Conservation (phyloP, 2,329 filamentous ascomycete species). For the Paraphaeosphaeria minitans region DNA sequence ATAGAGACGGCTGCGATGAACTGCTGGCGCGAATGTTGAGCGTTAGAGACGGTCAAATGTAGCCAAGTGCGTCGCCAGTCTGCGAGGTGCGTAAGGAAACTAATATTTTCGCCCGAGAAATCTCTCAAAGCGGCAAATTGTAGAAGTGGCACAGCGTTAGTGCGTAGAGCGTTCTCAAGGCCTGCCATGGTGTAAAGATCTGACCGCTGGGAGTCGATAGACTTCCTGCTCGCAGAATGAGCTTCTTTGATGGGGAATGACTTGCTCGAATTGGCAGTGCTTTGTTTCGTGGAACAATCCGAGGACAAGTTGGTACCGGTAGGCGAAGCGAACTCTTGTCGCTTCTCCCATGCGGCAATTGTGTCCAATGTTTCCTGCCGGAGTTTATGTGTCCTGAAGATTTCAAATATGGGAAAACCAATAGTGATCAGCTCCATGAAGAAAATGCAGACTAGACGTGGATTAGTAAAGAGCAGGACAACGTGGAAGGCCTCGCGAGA, state of each 20-base stretch:
- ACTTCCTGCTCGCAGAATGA: slow-evolving; percentile 19
- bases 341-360: slow-evolving; percentile 40
- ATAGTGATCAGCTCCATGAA: slow-evolving; percentile 40
- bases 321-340: slow-evolving; percentile 22
- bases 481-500: too few species aligned
- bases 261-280: slow-evolving; percentile 22
- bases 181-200: slow-evolving; percentile 43
- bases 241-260: slow-evolving; percentile 16
- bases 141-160: slow-evolving; percentile 37
- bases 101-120: slow-evolving; percentile 44
- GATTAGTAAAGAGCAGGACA: too few species aligned
- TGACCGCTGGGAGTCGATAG: slow-evolving; percentile 35
- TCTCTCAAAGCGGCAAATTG: slow-evolving; percentile 43
- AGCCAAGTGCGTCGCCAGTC: slow-evolving; percentile 44
- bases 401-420: slow-evolving; percentile 36
- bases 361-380: slow-evolving; percentile 41
- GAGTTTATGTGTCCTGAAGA: slow-evolving; percentile 34
- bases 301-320: slow-evolving; percentile 12
- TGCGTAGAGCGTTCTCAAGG: slow-evolving; percentile 38
- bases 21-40: slow-evolving; percentile 32
- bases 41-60: slow-evolving; percentile 22
- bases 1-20: slow-evolving; percentile 39
- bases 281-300: slow-evolving; percentile 20
- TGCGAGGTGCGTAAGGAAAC: slow-evolving; percentile 40
- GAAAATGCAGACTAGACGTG: slow-evolving; percentile 30